Conservation (phyloP, 2,329 filamentous ascomycete species). For the Neonectria faginata region DNA sequence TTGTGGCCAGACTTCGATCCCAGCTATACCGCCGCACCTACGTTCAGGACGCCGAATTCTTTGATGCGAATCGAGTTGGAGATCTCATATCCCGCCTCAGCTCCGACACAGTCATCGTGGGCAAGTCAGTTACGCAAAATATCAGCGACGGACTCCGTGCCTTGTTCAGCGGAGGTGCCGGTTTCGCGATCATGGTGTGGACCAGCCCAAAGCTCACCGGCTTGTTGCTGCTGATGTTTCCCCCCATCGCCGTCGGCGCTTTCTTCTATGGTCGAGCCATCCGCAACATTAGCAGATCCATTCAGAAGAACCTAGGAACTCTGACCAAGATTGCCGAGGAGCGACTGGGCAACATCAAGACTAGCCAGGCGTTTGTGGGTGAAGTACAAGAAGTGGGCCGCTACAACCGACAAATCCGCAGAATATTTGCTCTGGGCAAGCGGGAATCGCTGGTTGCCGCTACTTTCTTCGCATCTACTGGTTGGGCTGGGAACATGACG, state of each 20-base stretch:
- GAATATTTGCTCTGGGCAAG: conserved; percentile 90
- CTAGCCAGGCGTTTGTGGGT: conserved; percentile 94
- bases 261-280: conserved; percentile 93
- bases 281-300: conserved; percentile 88
- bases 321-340: conserved; percentile 98
- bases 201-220: conserved; percentile 91
- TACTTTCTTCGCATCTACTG: conserved; percentile 87
- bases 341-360: conserved; percentile 95
- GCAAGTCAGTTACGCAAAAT: conserved; percentile 98
- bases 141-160: conserved; percentile 94
- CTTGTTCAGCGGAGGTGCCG: conserved; percentile 88
- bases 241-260: conserved; percentile 88
- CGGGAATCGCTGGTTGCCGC: conserved; percentile 89
- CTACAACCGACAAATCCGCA: conserved; percentile 92
- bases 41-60: conserved; percentile 98
- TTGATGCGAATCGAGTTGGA: conserved; percentile 96
- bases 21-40: conserved; percentile 93
- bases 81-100: conserved; percentile 95
- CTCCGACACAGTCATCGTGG: conserved; percentile 96
- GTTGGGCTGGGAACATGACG: conserved; percentile 96
- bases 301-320: conserved; percentile 92
- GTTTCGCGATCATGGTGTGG: conserved; percentile 94
- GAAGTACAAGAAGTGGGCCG: conserved; percentile 90
- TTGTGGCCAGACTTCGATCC: conserved; percentile 89
- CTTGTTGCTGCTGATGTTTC: conserved; percentile 86